Evolutionary conservation across 2,329 filamentous ascomycete genomes (phyloP), one percentile per base, ranked within the genome.

Genomic region (Aspergillus quadrilineatus): DNA sequence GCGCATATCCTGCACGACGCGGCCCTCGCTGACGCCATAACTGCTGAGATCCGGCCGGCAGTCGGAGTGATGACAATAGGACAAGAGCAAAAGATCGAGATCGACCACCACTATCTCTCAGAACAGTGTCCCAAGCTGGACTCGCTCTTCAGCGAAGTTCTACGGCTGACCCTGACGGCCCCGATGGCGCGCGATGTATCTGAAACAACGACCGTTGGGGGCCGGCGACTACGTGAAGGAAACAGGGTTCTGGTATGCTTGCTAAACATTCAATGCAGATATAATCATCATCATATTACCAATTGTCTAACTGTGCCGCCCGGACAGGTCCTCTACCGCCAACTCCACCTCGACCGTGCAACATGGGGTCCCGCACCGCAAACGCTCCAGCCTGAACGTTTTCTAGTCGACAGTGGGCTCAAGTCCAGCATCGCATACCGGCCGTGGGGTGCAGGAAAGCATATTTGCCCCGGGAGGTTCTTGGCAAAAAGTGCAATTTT

Each of bases 81-180:
- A 22, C 22, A 22, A 22, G 22, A 22, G 22, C 22, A 22, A 22
- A 22, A 22, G 22, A 36, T 8, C 9, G 34, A 3, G 8, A 14
- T 36, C 3, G 34, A 36, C 34, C 34, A 36, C 14, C 22, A 22
- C n/a, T 52, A 52, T 32, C 50, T 52, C 6, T 44, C 39, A 34
- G 50, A 52, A n/a, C 9, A 43, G 8, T 52, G 50, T 28, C 50
- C 39, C 14, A 28, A 15, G 12, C 50, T 52, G 28, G 50, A 52
- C 22, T 52, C 50, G 37, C 50, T 52, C 22, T 52, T 44, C 50
- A 52, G 39, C 29, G 50, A 52, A n/a, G 50, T 52, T 22, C 50
- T 52, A 7, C 50, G 50, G 14, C 30, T 52, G 26, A 34, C 22
- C 50, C 14, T 52, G 9, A 30, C 50, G 44, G 44, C 37, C 50